A percentile compares a stretch with the other conserved stretches of the same genome.
Evolutionary conservation across 352 stramenopile genomes (phyloP).

Genomic region (Pythium sukuiense): DNA sequence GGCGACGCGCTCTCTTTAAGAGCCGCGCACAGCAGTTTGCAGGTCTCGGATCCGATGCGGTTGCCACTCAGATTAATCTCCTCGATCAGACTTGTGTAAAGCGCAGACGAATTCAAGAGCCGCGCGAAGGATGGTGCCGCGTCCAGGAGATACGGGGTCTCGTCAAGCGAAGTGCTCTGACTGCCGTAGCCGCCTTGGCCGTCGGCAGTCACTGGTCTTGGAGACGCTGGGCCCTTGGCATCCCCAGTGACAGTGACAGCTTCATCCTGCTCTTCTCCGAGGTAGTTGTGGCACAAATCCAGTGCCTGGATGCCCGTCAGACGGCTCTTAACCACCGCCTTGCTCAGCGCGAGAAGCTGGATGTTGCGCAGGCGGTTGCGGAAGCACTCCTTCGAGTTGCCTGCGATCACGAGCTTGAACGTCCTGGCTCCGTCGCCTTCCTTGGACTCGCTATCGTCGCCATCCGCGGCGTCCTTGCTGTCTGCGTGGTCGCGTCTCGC

Average conservation of each 20-base stretch:
- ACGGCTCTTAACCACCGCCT: conserved; percentile 50
- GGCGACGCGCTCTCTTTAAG: conserved; percentile 37
- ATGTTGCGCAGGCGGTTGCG: conserved; percentile 65
- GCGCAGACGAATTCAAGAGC: conserved; percentile 44
- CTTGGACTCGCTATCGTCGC: conserved; percentile 5
- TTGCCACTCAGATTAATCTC: conserved; percentile 65
- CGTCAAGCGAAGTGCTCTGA: conserved; percentile 17
- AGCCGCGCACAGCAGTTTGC: conserved; percentile 49
- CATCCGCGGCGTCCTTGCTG: conserved; percentile 5
- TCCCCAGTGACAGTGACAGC: not conserved
- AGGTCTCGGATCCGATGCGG: conserved; percentile 56
- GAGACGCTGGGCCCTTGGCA: conserved; percentile 3
- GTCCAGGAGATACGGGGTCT: conserved; percentile 50
- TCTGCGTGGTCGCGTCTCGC: conserved; percentile 29
- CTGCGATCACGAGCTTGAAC: conserved; percentile 40
- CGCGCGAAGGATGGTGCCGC: conserved; percentile 42
- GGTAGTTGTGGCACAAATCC: conserved; percentile 55
- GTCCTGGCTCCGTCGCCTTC: conserved; percentile 11
- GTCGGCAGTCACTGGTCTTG: not conserved
- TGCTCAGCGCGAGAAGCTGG: conserved; percentile 53
- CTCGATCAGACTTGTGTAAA: conserved; percentile 53
- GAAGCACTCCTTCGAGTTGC: conserved; percentile 60
- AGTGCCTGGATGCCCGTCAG: conserved; percentile 42
- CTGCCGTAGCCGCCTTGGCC: not conserved
- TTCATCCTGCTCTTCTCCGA: conserved; percentile 36